These are phyloP conservation scores for Pestalotiopsis sp. DNA, from an alignment of 2,329 filamentous ascomycete genomes.

Conservation along the genomic window DNA sequence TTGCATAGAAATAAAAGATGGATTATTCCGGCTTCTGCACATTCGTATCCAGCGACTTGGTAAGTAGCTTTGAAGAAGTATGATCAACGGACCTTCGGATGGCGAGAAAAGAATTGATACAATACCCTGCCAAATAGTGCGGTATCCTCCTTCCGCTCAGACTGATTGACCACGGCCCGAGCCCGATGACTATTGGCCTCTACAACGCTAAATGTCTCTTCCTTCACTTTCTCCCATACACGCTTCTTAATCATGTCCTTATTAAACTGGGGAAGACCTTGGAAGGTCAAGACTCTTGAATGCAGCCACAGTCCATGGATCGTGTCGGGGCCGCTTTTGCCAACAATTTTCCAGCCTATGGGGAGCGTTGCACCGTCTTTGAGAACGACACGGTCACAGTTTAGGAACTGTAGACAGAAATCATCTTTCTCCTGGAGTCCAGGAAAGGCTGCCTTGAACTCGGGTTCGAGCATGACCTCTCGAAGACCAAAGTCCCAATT, in stretches of 20 bases:
- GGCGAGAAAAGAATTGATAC: no score
- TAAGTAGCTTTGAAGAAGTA: no score
- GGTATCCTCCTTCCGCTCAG: no score
- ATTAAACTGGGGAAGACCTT: slow-evolving; percentile 15
- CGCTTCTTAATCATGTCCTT: not conserved
- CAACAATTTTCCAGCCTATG: slow-evolving; percentile 4
- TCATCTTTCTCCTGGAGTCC: not conserved
- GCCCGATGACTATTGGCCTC: no score
- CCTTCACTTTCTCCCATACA: not conserved
- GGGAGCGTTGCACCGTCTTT: not conserved
- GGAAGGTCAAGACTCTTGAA: slow-evolving; percentile 16
- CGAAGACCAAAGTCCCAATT: slow-evolving; percentile 14
- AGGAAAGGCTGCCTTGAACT: slow-evolving; percentile 10
- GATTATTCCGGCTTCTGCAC: no score
- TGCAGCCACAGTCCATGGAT: slow-evolving; percentile 10
- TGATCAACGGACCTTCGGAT: no score
- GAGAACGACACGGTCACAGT: slow-evolving; percentile 12
- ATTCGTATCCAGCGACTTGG: no score
- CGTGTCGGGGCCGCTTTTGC: not conserved
- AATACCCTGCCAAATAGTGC: no score
- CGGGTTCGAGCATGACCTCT: not conserved
- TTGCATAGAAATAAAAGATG: no score
- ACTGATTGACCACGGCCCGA: no score
- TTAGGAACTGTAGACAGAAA: slow-evolving; percentile 12
- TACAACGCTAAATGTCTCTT: no score